Conservation (phyloP, 2,329 filamentous ascomycete genomes). For the Epichloe uncinata region DNA sequence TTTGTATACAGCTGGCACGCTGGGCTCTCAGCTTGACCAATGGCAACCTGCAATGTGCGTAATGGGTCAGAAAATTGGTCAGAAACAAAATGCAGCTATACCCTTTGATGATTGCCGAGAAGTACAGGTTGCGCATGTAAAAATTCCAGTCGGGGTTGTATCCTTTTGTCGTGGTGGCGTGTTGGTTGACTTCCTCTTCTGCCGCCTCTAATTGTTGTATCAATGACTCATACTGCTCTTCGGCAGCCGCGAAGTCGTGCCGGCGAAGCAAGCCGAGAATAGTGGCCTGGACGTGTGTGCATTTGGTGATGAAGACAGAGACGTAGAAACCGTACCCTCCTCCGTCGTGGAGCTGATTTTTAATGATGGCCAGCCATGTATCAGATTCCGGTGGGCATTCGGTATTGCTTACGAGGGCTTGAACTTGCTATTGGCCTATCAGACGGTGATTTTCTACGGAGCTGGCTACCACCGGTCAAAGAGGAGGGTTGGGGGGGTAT, state of each 20-base stretch:
- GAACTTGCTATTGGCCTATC: conserved; percentile 20
- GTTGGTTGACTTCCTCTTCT: conserved; percentile 11
- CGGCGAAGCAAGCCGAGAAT: conserved; percentile 15
- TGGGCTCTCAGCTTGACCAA: conserved; percentile 14
- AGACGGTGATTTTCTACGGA: too few relatives aligned
- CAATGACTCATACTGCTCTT: conserved; percentile 15
- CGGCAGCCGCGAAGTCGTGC: conserved; percentile 16
- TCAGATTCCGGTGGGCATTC: conserved; percentile 23
- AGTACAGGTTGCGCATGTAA: conserved; percentile 22
- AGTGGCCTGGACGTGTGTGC: conserved; percentile 15
- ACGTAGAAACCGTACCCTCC: conserved; percentile 18
- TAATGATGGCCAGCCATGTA: conserved; percentile 22
- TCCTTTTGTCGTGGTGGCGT: conserved; percentile 6
- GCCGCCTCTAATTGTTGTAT: conserved; percentile 14
- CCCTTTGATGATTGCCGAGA: conserved; percentile 21
- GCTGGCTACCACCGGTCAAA: too few relatives aligned
- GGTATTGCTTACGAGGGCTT: conserved; percentile 18
- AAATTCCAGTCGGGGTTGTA: conserved; percentile 10
- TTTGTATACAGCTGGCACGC: conserved; percentile 15
- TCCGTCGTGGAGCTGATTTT: conserved; percentile 10
- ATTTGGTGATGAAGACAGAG: conserved; percentile 15
- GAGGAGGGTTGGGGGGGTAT: too few relatives aligned
- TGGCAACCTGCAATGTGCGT: conserved; percentile 12
- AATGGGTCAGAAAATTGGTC: conserved; percentile 23
- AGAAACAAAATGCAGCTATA: conserved; percentile 20